Base-by-base conservation (phyloP, 768 basidiomycete genomes). In the Lactarius akahatsu region DNA sequence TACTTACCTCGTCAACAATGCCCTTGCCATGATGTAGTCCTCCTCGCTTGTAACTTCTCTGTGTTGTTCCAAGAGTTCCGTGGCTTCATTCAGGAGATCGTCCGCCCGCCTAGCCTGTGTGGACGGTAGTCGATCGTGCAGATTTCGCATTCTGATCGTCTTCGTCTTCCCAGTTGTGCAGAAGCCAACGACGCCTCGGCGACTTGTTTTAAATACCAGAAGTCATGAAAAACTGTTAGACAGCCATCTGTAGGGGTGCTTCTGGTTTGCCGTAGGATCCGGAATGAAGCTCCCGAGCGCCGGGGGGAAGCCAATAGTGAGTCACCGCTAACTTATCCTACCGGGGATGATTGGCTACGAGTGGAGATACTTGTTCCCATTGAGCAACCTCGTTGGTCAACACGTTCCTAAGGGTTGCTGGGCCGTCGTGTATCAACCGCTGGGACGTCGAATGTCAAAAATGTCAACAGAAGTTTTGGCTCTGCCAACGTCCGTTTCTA, bases 1-100 rank as follows among this genome's bases (percentile, higher is more conserved):
- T 9, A 55, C 59, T 9, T 5, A 61, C 59, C 13, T 61, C 8
- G 65, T 61, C 60, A 61, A 23, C 18, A 61, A 61, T 23, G 41
- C 20, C 26, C 28, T 41, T 26, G 55, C 58, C 59, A 61, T 65
- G n/a, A 23, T 40, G 36, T 56, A 57, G 16, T 60, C 40, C n/a
- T 47, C 64, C 40, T 32, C 13, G 20, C 45, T 59, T 23, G 54
- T 60, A 30, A 56, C 54, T 6, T 9, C 11, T 32, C 40, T 55
- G 52, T 10, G 30, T 38, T 20, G 30, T 13, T 61, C 54, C 18
- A 65, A 54, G 13, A 56, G 34, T 26, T 60, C 41, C 2, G n/a
- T n/a, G 23, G 64, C 59, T 56, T 30, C 59, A n/a, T 23, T 32
- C n/a, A 60, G 41, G 52, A 65, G 28, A 20, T 20, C 23, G 23